A percentile compares a stretch with the other conserved stretches of the same genome.
Evolutionary conservation across 345 rosid species (phyloP).

Genomic region (Ceriops zippeliana): DNA sequence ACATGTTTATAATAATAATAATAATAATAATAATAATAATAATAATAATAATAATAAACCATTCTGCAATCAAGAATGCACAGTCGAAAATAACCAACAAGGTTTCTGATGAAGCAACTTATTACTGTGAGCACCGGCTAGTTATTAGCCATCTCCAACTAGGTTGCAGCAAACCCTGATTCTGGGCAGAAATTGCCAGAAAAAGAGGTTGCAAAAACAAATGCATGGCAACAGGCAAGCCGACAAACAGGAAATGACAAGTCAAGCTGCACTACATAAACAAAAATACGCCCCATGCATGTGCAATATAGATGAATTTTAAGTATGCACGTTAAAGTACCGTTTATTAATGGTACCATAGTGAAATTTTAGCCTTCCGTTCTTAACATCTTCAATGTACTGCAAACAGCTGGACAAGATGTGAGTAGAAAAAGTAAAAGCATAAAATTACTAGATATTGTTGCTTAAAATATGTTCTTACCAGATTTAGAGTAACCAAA

Average conservation of each 20-base stretch:
- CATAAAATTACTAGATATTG: not conserved
- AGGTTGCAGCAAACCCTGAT: not conserved
- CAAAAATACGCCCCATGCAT: no score
- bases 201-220: no score
- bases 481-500: constrained; percentile 75
- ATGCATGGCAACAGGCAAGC: no score
- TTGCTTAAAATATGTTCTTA: constrained; percentile 27
- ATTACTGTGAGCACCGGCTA: not conserved
- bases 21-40: no score
- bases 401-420: constrained; percentile 33
- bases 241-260: no score
- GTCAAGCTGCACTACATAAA: no score
- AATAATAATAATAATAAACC: no score
- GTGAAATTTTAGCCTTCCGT: constrained; percentile 66
- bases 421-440: not conserved
- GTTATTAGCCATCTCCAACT: not conserved
- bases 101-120: not conserved
- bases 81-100: not conserved
- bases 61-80: not conserved
- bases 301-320: no score
- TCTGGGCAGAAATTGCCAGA: no score
- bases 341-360: constrained; percentile 90
- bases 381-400: constrained; percentile 75
- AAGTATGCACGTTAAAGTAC: constrained; percentile 24
- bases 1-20: not conserved